phyloP scores from a whole-genome alignment of 179 eudicot genomes.

The Vitellaria paradoxa region DNA sequence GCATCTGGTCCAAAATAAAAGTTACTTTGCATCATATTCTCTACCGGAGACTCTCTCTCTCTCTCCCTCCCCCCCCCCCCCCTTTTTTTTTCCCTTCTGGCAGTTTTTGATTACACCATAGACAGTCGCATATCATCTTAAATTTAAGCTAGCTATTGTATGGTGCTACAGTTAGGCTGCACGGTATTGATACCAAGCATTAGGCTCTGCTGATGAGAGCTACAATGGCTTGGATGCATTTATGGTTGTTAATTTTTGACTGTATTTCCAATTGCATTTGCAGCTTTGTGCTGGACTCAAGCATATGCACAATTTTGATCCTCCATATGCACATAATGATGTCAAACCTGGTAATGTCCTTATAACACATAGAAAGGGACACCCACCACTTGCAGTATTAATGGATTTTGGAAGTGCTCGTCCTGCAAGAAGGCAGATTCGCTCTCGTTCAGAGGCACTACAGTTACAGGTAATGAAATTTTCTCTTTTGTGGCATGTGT shows the following conservation, averaged over 20 bases:
- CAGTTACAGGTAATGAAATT: slow-evolving; percentile 67
- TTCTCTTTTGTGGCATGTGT: not conserved
- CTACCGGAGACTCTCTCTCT: not conserved
- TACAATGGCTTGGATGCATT: not conserved
- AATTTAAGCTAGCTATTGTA: not conserved
- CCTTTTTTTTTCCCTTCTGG: not conserved
- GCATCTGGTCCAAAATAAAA: not conserved
- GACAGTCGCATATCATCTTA: not conserved
- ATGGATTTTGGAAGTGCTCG: slow-evolving; percentile 99
- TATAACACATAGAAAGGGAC: slow-evolving; percentile 76
- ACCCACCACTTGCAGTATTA: slow-evolving; percentile 74
- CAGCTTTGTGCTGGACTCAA: slow-evolving; percentile 96
- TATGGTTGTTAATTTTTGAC: not conserved
- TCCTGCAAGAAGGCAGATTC: slow-evolving; percentile 87
- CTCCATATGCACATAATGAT: slow-evolving; percentile 97
- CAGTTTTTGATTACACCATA: not conserved
- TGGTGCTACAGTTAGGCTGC: no score
- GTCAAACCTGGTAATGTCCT: slow-evolving; percentile 94
- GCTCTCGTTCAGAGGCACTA: slow-evolving; percentile 85
- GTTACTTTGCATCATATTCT: not conserved
- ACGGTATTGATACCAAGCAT: not conserved
- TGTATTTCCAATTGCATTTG: slow-evolving; percentile 15
- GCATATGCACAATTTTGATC: slow-evolving; percentile 90
- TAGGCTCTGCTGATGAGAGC: not conserved
- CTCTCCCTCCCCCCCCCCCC: no score